phyloP scores from a whole-genome alignment of 352 stramenopile genomes.

The Pythium periplocum region DNA sequence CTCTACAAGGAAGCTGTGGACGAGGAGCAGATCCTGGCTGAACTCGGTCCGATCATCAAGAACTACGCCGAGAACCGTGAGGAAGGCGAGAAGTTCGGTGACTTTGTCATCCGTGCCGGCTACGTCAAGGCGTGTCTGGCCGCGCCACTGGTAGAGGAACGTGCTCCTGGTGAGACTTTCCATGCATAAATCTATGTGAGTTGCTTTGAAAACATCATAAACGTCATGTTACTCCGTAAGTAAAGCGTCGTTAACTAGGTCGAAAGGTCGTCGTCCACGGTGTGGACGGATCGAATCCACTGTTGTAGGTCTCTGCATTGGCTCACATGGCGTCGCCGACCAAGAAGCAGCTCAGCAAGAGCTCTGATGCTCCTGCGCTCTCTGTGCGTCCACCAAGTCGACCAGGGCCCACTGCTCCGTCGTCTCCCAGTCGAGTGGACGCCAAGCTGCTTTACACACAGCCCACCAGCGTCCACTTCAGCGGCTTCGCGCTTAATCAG shows the following conservation, averaged over 20 bases:
- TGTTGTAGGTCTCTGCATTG: no score
- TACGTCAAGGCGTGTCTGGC: slow-evolving; percentile 68
- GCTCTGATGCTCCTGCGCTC: no score
- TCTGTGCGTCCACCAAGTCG: no score
- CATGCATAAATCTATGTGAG: slow-evolving; percentile 30
- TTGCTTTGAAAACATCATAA: no score
- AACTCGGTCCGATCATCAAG: slow-evolving; percentile 71
- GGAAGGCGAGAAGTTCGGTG: slow-evolving; percentile 71
- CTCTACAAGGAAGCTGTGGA: slow-evolving; percentile 78
- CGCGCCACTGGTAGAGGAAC: slow-evolving; percentile 52
- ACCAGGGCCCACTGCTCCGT: no score
- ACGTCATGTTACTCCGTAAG: no score
- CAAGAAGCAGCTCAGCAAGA: no score
- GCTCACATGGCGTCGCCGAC: no score
- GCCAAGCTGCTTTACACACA: slow-evolving; percentile 35
- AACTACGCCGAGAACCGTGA: slow-evolving; percentile 66
- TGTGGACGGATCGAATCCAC: no score
- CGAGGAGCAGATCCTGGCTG: slow-evolving; percentile 69
- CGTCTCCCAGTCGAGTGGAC: no score
- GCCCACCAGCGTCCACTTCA: slow-evolving; percentile 82
- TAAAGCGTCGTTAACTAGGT: no score
- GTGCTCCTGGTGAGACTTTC: slow-evolving; percentile 62
- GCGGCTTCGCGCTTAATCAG: slow-evolving; percentile 67
- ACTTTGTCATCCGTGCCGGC: slow-evolving; percentile 75
- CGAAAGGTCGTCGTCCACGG: no score